Base-by-base conservation (phyloP, 495 filamentous ascomycete genomes). In the Aspergillus cavernicola region DNA sequence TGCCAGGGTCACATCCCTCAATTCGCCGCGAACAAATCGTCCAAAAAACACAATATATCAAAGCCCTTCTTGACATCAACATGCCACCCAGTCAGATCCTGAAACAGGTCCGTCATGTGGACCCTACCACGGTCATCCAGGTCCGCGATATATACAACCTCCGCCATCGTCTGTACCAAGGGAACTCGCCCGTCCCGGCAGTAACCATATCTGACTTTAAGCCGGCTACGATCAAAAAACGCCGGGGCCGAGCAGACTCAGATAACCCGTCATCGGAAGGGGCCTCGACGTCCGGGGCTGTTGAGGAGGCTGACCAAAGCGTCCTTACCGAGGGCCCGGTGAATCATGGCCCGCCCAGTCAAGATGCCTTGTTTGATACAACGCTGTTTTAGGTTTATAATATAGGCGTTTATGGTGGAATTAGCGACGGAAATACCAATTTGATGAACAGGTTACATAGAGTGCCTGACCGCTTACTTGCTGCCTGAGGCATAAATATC, bases 31-130 rank as follows among this genome's bases (percentile, higher is more conserved):
- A 54, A 32, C 42, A 54, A 9, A 32, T 54, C 33, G 33, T 8
- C 12, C 42, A 47, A 26, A 54, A 54, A 20, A 54, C 52, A 8
- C 52, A 54, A 16, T 54, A 54, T 24, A 54, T 54, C n/a, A 54
- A 54, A 31, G 52, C 52, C 20, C 52, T 54, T 36, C 52, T 54
- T 22, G 52, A 54, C 33, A 54, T 54, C 41, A 45, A 54, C 15
- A 47, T 54, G 42, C 52, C 52, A 9, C 52, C 52, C 16, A 54
- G 52, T 18, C 52, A 54, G 40, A 54, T 54, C 24, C 32, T 54
- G 7, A 54, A 54, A 46, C 52, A 54, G 18, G 33, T 54, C n/a
- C 52, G 52, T 10, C 52, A 54, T 47, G 52, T 54, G 23, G 42
- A 54, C 13, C 42, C 52, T 9, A 41, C 23, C 42, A 39, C 42